Evolutionary conservation across 2,329 filamentous ascomycete species (phyloP).

Genomic region (Saccharata proteae): DNA sequence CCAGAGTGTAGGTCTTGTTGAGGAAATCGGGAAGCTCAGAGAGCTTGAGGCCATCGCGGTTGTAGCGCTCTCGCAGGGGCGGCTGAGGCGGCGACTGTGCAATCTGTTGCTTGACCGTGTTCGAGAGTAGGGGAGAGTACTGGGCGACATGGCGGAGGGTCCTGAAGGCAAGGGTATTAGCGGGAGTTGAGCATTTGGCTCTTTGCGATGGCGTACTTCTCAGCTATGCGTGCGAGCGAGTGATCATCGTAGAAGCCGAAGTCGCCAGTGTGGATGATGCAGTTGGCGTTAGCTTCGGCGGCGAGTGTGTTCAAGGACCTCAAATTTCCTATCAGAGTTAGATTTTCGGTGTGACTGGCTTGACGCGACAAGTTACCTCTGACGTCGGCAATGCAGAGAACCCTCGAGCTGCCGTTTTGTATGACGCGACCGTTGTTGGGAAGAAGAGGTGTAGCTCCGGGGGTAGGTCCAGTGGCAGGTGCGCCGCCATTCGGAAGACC

Average conservation of each 20-base stretch:
- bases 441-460: conserved; percentile 35
- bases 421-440: conserved; percentile 42
- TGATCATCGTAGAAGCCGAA: conserved; percentile 98
- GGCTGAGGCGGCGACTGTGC: conserved; percentile 55
- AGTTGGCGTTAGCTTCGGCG: conserved; percentile 85
- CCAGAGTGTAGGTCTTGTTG: conserved; percentile 76
- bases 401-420: conserved; percentile 35
- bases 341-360: not conserved
- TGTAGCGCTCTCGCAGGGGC: conserved; percentile 71
- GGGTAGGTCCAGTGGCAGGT: conserved; percentile 29
- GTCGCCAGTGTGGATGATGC: conserved; percentile 97
- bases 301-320: conserved; percentile 93
- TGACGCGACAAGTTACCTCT: conserved; percentile 27
- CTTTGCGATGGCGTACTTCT: conserved; percentile 82
- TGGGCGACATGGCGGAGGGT: conserved; percentile 97
- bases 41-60: conserved; percentile 69
- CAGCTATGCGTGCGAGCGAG: conserved; percentile 90
- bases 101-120: conserved; percentile 55
- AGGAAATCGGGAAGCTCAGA: conserved; percentile 87
- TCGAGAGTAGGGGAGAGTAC: conserved; percentile 87
- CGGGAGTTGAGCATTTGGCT: not conserved
- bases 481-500: conserved; percentile 36
- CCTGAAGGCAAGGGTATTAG: conserved; percentile 34
- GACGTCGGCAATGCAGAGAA: conserved; percentile 41
- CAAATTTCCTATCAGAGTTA: conserved; percentile 59